Evolutionary conservation across 2,329 filamentous ascomycete genomes (phyloP).

Genomic region (Cadophora malorum): DNA sequence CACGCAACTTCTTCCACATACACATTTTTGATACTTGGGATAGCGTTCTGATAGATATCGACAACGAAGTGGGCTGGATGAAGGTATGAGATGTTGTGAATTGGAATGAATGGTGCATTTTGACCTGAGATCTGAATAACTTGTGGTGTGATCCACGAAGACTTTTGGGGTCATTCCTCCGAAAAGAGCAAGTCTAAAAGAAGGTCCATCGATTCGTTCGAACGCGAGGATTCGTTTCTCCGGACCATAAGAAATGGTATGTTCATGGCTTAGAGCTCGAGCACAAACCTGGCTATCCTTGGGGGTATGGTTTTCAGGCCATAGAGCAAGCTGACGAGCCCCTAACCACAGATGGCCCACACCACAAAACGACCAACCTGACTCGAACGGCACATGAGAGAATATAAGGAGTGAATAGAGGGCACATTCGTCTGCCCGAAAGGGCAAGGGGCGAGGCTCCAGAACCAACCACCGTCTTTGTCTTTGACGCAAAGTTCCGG

Average conservation of each 20-base stretch:
- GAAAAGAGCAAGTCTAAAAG: not conserved
- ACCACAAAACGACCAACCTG: not conserved
- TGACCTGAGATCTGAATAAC: not conserved
- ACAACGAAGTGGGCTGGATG: not conserved
- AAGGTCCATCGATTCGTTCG: not conserved
- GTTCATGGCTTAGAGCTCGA: not conserved
- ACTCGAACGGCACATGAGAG: not conserved
- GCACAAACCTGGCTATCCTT: not conserved
- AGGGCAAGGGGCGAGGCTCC: not conserved
- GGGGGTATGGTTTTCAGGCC: not conserved
- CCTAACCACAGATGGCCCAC: constrained; percentile 5
- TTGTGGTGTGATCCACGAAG: not conserved
- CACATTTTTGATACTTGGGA: not conserved
- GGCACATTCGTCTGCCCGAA: not conserved
- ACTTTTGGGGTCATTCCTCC: not conserved
- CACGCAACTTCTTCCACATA: not conserved
- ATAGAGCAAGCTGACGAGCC: not conserved
- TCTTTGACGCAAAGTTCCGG: not conserved
- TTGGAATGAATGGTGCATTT: not conserved
- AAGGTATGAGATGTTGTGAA: not conserved
- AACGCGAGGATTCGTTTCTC: not conserved
- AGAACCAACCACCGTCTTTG: not conserved
- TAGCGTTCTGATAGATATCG: not conserved
- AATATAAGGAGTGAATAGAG: not conserved
- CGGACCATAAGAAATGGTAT: not conserved